A percentile compares a stretch with the other conserved stretches of the same genome.
These are phyloP conservation scores for Lecanoromycetidae sp. DNA, from an alignment of 2,329 filamentous ascomycete species.

Conservation along the genomic window DNA sequence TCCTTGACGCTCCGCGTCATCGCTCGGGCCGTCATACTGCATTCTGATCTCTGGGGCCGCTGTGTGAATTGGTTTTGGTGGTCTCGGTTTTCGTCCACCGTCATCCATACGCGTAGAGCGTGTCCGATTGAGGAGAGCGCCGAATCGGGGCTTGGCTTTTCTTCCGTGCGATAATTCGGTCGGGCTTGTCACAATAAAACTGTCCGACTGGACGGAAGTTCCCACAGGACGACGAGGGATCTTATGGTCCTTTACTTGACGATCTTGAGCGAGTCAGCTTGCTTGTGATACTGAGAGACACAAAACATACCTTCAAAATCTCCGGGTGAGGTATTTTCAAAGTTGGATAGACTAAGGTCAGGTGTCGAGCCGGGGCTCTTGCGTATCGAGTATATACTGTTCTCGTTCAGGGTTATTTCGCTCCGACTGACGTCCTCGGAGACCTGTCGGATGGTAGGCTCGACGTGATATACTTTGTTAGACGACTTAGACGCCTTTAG, in stretches of 20 bases:
- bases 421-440: conserved; percentile 25
- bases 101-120: conserved; percentile 33
- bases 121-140: conserved; percentile 28
- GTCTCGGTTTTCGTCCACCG: conserved; percentile 22
- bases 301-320: conserved; percentile 3
- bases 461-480: conserved; percentile 29
- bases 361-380: conserved; percentile 37
- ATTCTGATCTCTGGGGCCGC: conserved; percentile 7
- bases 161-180: conserved; percentile 1
- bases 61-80: conserved; percentile 17
- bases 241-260: background rate
- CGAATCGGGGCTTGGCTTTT: conserved; percentile 16
- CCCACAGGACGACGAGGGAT: conserved; percentile 6
- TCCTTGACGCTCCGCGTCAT: conserved; percentile 28
- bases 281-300: background rate
- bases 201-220: conserved; percentile 18
- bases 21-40: conserved; percentile 7
- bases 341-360: conserved; percentile 25
- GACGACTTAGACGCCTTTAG: conserved; percentile 37
- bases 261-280: background rate
- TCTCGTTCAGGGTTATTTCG: conserved; percentile 23
- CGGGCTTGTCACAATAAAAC: conserved; percentile 5
- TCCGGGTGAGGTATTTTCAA: conserved; percentile 1
- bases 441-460: conserved; percentile 25
- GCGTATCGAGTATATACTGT: conserved; percentile 30